phyloP scores from a whole-genome alignment of 192 early-diverging fungal genomes.

The Pilaira anomala region DNA sequence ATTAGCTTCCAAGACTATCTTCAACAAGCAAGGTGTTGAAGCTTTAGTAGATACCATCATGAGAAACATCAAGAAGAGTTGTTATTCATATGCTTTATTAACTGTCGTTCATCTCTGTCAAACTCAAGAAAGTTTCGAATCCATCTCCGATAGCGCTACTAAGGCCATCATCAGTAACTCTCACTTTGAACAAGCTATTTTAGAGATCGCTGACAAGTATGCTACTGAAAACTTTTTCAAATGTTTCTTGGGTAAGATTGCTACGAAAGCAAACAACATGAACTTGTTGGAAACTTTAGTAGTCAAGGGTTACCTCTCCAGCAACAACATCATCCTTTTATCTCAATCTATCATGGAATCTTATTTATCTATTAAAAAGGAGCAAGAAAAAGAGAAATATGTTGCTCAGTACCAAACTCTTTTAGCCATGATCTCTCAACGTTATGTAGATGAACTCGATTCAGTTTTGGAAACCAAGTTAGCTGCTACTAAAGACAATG shows the following conservation, averaged over 20 bases:
- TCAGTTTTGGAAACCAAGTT: conserved; percentile 39
- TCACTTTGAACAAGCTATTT: conserved; percentile 20
- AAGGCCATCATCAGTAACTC: neutral
- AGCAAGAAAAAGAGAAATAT: conserved; percentile 15
- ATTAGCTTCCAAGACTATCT: conserved; percentile 47
- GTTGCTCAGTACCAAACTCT: conserved; percentile 28
- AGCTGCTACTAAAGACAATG: conserved; percentile 22
- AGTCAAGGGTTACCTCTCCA: conserved; percentile 34
- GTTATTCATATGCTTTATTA: conserved; percentile 38
- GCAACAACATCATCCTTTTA: conserved; percentile 31
- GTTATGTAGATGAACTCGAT: conserved; percentile 45
- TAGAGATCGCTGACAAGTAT: conserved; percentile 36
- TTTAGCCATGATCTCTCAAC: conserved; percentile 35
- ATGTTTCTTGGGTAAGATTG: conserved; percentile 31
- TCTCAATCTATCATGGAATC: conserved; percentile 36
- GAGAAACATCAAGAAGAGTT: conserved; percentile 25
- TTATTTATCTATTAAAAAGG: conserved; percentile 28
- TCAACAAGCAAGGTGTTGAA: conserved; percentile 44
- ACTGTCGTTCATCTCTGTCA: conserved; percentile 52
- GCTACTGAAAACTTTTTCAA: conserved; percentile 45
- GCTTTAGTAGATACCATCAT: conserved; percentile 46
- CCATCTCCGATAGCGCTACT: conserved; percentile 22
- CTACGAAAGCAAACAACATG: conserved; percentile 22
- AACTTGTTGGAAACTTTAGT: conserved; percentile 38
- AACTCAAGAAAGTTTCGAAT: conserved; percentile 45